Conservation (phyloP, 352 stramenopile genomes). For the Globisporangium sylvaticum region DNA sequence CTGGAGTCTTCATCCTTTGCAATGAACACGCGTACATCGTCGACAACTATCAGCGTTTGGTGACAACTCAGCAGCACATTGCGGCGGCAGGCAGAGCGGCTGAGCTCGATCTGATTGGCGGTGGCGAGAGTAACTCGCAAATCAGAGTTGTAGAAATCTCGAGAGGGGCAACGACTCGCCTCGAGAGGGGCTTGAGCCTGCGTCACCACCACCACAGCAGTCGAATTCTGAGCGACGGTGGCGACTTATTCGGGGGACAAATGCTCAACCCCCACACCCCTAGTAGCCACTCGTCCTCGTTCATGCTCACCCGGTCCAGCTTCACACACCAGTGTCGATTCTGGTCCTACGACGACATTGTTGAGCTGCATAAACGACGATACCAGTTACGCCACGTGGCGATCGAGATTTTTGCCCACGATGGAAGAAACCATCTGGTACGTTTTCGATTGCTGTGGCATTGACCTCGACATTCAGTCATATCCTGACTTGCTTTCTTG, state of each 20-base stretch:
- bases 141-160: slow-evolving; percentile 49
- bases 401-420: slow-evolving; percentile 69
- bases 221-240: slow-evolving; percentile 6
- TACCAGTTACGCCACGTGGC: slow-evolving; percentile 74
- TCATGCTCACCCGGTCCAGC: slow-evolving; percentile 25
- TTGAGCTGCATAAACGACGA: slow-evolving; percentile 70
- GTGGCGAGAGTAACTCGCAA: neutral
- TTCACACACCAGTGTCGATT: slow-evolving; percentile 63
- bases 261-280: slow-evolving; percentile 1
- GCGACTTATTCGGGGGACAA: neutral
- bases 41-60: slow-evolving; percentile 61
- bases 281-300: neutral
- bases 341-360: slow-evolving; percentile 71
- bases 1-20: slow-evolving; percentile 63
- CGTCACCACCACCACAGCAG: slow-evolving; percentile 20
- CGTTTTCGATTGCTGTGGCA: neutral
- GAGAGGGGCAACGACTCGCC: slow-evolving; percentile 35
- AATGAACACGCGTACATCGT: slow-evolving; percentile 70
- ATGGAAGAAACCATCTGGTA: slow-evolving; percentile 76
- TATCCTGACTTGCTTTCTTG: neutral
- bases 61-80: neutral
- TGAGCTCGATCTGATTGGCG: neutral
- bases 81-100: neutral
- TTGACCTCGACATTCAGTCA: too few relatives aligned
- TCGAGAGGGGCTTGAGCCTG: slow-evolving; percentile 52